Conservation (phyloP, 2,329 filamentous ascomycete genomes). For the Hypoxylon sp. region DNA sequence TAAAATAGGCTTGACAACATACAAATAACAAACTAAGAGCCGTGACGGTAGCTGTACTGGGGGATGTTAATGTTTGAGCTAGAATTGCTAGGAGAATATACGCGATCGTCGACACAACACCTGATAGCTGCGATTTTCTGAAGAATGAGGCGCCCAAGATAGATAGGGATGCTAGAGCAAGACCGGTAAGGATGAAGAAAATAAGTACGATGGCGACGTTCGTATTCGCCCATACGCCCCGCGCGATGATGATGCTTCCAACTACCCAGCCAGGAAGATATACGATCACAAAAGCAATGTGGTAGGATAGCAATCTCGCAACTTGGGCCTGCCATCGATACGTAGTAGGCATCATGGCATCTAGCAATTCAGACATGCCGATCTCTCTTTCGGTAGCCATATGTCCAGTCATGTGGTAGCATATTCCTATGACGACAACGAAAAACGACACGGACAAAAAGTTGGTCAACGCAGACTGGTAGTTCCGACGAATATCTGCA, state of each 20-base stretch:
- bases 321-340: constrained; percentile 79
- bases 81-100: constrained; percentile 81
- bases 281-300: constrained; percentile 80
- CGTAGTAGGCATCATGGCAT: constrained; percentile 87
- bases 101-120: constrained; percentile 78
- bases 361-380: constrained; percentile 87
- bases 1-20: constrained; percentile 12
- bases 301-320: constrained; percentile 79
- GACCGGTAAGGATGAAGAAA: constrained; percentile 78
- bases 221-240: constrained; percentile 71
- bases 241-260: constrained; percentile 70
- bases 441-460: constrained; percentile 83
- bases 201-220: constrained; percentile 72
- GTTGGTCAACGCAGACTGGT: constrained; percentile 77
- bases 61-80: constrained; percentile 75
- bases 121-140: constrained; percentile 85
- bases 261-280: constrained; percentile 87
- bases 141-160: constrained; percentile 86
- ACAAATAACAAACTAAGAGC: constrained; percentile 77
- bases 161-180: constrained; percentile 81
- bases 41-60: constrained; percentile 69
- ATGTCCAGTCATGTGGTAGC: constrained; percentile 86
- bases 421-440: constrained; percentile 79
- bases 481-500: constrained; percentile 70
- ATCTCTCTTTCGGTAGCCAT: constrained; percentile 86